Conservation (phyloP, 139 green algal genomes). For the Haematococcus lacustris region DNA sequence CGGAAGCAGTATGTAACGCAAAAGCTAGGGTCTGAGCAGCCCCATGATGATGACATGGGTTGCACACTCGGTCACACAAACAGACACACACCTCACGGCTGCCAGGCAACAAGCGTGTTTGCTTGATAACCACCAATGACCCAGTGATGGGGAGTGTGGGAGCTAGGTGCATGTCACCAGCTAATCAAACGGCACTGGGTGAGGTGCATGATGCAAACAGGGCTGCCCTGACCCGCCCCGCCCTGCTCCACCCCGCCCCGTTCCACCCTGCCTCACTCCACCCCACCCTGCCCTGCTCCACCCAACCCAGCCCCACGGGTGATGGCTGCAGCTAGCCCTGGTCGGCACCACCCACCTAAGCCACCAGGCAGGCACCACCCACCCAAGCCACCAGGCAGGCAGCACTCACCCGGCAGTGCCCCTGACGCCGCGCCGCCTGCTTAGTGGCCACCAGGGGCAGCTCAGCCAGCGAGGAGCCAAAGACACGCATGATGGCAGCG, state of each 20-base stretch:
- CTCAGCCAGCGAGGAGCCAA: slow-evolving; percentile 75
- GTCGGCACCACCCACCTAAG: slow-evolving; percentile 34
- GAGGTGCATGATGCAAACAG: too few species aligned
- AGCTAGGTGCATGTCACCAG: too few species aligned
- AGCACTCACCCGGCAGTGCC: slow-evolving; percentile 66
- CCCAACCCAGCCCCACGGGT: neutral
- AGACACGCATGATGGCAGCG: slow-evolving; percentile 67
- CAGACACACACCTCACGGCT: too few species aligned
- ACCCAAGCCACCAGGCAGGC: slow-evolving; percentile 10
- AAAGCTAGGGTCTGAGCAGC: too few species aligned
- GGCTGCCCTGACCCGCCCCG: too few species aligned
- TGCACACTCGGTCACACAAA: too few species aligned
- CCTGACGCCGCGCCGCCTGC: slow-evolving; percentile 56
- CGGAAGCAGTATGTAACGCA: too few species aligned
- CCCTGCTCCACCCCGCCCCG: neutral
- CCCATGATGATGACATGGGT: too few species aligned
- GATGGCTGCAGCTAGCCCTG: slow-evolving; percentile 1
- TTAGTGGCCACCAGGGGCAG: slow-evolving; percentile 84
- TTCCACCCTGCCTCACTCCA: neutral
- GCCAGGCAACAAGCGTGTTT: too few species aligned
- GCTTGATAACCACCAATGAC: too few species aligned
- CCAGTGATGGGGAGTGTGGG: too few species aligned
- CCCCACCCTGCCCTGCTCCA: slow-evolving; percentile 8
- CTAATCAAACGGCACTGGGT: too few species aligned
- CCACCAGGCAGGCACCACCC: slow-evolving; percentile 20